Evolutionary conservation across 2,329 filamentous ascomycete genomes (phyloP).

Genomic region (Phyllosticta paracitricarpa): DNA sequence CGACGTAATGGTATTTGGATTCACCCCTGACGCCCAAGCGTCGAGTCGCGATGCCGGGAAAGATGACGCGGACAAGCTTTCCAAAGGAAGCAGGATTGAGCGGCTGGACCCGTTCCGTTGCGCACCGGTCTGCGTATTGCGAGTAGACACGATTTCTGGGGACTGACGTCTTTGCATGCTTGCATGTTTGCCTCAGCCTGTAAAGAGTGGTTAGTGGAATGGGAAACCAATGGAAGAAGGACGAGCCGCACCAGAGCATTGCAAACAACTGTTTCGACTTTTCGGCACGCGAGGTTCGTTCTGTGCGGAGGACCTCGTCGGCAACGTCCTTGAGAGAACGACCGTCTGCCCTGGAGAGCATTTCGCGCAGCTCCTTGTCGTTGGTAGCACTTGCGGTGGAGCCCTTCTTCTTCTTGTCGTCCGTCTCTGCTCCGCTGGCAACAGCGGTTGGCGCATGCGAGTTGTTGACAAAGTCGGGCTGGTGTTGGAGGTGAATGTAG

Average conservation of each 20-base stretch:
- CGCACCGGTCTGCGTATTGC: slow-evolving; percentile 87
- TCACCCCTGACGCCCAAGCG: slow-evolving; percentile 87
- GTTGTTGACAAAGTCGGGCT: background rate
- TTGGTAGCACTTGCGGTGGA: slow-evolving; percentile 66
- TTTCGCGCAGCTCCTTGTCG: slow-evolving; percentile 67
- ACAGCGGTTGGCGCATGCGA: background rate
- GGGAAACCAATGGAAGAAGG: background rate
- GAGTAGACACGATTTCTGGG: slow-evolving; percentile 89
- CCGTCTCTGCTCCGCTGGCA: slow-evolving; percentile 14
- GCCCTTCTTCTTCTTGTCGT: slow-evolving; percentile 45
- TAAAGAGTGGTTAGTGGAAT: slow-evolving; percentile 18
- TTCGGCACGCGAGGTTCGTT: slow-evolving; percentile 71
- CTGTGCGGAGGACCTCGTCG: slow-evolving; percentile 65
- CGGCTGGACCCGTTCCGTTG: slow-evolving; percentile 85
- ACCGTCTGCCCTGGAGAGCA: slow-evolving; percentile 60
- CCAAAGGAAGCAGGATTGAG: slow-evolving; percentile 96
- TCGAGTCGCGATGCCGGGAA: slow-evolving; percentile 87
- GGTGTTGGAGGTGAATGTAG: slow-evolving; percentile 7
- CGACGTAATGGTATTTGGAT: slow-evolving; percentile 91
- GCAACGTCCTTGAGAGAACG: slow-evolving; percentile 63
- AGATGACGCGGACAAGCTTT: slow-evolving; percentile 91
- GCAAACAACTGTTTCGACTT: slow-evolving; percentile 78
- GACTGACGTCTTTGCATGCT: slow-evolving; percentile 71
- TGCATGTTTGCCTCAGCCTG: slow-evolving; percentile 66
- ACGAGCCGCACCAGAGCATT: slow-evolving; percentile 66